Base-by-base conservation (phyloP, 805 yeast genomes). In the Nakazawaea ernobii region DNA sequence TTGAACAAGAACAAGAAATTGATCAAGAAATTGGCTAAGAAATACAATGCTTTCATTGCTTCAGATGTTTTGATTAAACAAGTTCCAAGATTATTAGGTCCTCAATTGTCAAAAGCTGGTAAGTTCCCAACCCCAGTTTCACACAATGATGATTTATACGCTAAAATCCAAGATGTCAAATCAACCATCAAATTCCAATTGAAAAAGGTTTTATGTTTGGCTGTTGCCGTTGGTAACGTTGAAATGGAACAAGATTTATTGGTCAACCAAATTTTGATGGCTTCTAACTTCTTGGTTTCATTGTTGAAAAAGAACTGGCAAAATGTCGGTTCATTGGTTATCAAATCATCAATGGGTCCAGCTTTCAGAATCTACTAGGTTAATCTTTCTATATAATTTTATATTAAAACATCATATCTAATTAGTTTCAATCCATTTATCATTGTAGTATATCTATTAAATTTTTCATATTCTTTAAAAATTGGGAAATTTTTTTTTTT, bases 111-210 rank as follows among this genome's bases (percentile, higher is more conserved):
- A 64, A 94, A 94, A 87, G 98, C 97, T 71, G 99, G 99, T 86
- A 94, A 94, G 92, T 94, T 94, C 97, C 99, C 99, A 77, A 92
- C 98, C 74, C 99, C 99, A 79, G 99, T 94, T 66, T 94, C 99
- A 59, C 99, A 94, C 87, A 82, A 87, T 75, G 99, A 94, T 73
- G 99, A 94, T 75, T 84, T 94, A 72, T 87, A 88, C 84, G 70
- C 82, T 62, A 94, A 92, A 88, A 94, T 94, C 67, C 83, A 79
- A 67, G 99, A 94, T 71, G 98, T 94, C 67, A 91, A 86, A 81
- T 91, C 99, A 60, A 94, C 99, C 84, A 90, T 94, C 83, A 94
- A 92, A 88, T 94, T 94, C 95, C 99, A 94, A 82, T 86, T 94
- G 80, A 94, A 94, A 91, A 94, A 94, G 86, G 99, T 94, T 67